Percentiles rank a stretch among this genome's conserved stretches.
phyloP scores from a whole-genome alignment of 2,329 filamentous ascomycete species.

The Talaromyces albobiverticillius region DNA sequence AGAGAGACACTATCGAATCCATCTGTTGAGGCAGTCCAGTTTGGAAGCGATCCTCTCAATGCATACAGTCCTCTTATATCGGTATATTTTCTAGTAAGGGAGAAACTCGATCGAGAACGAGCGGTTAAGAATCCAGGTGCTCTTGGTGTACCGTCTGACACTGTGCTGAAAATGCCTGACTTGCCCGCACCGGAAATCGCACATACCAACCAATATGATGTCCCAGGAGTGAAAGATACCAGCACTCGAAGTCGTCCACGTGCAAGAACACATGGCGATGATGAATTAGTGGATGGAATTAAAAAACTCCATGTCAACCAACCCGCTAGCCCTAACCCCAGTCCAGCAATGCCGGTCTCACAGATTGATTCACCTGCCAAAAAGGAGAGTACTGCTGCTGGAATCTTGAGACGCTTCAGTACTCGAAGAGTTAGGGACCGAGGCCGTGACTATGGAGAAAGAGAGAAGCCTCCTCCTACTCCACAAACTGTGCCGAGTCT shows the following conservation, averaged over 20 bases:
- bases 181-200: conserved; percentile 79
- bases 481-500: conserved; percentile 72
- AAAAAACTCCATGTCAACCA: conserved; percentile 62
- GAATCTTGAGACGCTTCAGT: conserved; percentile 84
- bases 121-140: conserved; percentile 59
- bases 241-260: conserved; percentile 79
- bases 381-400: conserved; percentile 83
- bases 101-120: conserved; percentile 82
- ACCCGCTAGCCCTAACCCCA: conserved; percentile 44
- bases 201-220: conserved; percentile 88
- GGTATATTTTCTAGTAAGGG: conserved; percentile 92
- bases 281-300: conserved; percentile 74
- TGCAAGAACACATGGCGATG: conserved; percentile 90
- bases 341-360: conserved; percentile 52
- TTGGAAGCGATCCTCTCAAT: conserved; percentile 84
- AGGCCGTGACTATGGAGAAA: conserved; percentile 36
- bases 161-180: conserved; percentile 65
- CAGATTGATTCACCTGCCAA: conserved; percentile 62
- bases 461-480: conserved; percentile 53
- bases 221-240: conserved; percentile 83
- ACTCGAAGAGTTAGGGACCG: conserved; percentile 71
- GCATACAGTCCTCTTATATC: conserved; percentile 90
- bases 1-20: conserved; percentile 79
- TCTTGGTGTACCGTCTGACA: conserved; percentile 55
- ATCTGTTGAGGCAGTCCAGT: conserved; percentile 79